Conservation (phyloP, 805 yeast species). For the Diddensiella caesifluorescens region DNA sequence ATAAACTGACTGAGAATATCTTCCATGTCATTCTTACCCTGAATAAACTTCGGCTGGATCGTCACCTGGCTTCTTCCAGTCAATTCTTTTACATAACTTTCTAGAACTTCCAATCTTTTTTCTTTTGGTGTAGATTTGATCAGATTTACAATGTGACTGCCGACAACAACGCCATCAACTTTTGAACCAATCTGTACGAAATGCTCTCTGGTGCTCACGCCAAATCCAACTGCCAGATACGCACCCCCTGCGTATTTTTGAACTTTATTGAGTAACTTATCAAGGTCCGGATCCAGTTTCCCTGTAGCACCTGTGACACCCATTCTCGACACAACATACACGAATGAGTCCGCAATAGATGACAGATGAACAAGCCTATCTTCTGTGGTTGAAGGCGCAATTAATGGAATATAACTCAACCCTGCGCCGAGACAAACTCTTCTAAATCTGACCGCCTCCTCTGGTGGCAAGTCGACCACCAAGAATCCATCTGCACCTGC, state of each 20-base stretch:
- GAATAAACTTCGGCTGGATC: background rate
- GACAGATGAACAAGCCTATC: constrained; percentile 75
- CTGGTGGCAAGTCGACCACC: constrained; percentile 95
- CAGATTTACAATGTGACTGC: constrained; percentile 72
- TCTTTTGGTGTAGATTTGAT: constrained; percentile 53
- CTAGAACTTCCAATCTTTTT: constrained; percentile 56
- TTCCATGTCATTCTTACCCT: background rate
- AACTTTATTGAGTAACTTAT: constrained; percentile 66
- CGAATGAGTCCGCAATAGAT: constrained; percentile 87
- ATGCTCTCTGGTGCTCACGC: constrained; percentile 92
- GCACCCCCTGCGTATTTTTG: constrained; percentile 65
- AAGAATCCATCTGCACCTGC: constrained; percentile 96
- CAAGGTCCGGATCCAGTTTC: constrained; percentile 56
- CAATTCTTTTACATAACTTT: constrained; percentile 61
- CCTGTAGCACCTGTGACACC: constrained; percentile 92
- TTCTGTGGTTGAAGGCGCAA: constrained; percentile 95
- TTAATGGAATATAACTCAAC: constrained; percentile 83
- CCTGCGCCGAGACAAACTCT: constrained; percentile 60
- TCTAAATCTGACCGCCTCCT: constrained; percentile 89
- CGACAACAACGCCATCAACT: constrained; percentile 96
- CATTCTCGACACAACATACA: constrained; percentile 96
- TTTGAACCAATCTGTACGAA: constrained; percentile 68
- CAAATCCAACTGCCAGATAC: constrained; percentile 95
- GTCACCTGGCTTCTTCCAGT: constrained; percentile 45
- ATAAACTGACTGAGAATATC: background rate